These are phyloP conservation scores for Daldinia loculata DNA, from an alignment of 495 filamentous ascomycete species.

Conservation along the genomic window DNA sequence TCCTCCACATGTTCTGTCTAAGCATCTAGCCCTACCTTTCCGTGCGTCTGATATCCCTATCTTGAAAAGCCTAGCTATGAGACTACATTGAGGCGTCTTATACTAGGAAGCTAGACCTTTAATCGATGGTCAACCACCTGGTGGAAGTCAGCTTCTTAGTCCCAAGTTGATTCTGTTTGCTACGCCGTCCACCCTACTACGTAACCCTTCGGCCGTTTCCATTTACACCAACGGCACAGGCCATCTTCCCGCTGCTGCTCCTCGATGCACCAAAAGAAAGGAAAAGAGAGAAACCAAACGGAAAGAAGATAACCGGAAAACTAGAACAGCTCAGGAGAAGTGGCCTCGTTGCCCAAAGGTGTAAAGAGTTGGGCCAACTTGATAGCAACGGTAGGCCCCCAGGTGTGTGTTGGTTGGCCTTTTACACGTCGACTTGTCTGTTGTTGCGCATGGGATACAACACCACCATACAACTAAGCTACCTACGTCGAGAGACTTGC, in stretches of 20 bases:
- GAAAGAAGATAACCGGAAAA: slow-evolving; percentile 23
- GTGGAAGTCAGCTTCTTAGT: slow-evolving; percentile 34
- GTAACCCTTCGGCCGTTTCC: slow-evolving; percentile 41
- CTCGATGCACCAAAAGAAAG: slow-evolving; percentile 37
- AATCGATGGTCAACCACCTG: slow-evolving; percentile 37
- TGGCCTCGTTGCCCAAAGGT: slow-evolving; percentile 15
- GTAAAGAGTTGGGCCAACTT: slow-evolving; percentile 33
- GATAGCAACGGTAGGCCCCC: slow-evolving; percentile 36
- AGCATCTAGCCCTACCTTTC: slow-evolving; percentile 45
- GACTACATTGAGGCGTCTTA: slow-evolving; percentile 44
- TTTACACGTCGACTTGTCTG: slow-evolving; percentile 26
- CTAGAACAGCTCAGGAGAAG: slow-evolving; percentile 26
- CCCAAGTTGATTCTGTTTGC: slow-evolving; percentile 38
- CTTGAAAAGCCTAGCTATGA: slow-evolving; percentile 45
- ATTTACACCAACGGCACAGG: slow-evolving; percentile 42
- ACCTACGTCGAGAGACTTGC: slow-evolving; percentile 32
- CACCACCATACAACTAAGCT: slow-evolving; percentile 33
- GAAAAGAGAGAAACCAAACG: slow-evolving; percentile 24
- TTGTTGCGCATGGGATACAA: slow-evolving; percentile 40
- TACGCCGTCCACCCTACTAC: slow-evolving; percentile 34
- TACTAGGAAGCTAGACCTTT: slow-evolving; percentile 38
- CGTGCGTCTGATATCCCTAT: slow-evolving; percentile 46
- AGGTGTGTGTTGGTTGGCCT: slow-evolving; percentile 36
- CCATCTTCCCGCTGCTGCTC: slow-evolving; percentile 27
- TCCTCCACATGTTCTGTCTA: slow-evolving; percentile 50